Evolutionary conservation across 106 monocot species (phyloP).

Genomic region (Dactylorhiza incarnata): DNA sequence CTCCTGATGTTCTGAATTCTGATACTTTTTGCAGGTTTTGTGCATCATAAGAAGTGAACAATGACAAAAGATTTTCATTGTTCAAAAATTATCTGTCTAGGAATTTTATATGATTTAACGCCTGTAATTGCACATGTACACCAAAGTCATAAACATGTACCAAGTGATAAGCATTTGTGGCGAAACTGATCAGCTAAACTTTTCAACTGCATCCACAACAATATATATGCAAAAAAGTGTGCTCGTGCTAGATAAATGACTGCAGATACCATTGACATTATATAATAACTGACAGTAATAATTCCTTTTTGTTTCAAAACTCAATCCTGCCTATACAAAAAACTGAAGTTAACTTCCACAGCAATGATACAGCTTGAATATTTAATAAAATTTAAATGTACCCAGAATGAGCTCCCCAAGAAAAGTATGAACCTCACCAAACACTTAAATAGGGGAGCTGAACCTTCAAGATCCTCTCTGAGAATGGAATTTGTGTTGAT

Average conservation of each 20-base stretch:
- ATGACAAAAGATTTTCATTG: no score
- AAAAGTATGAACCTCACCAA: constrained; percentile 39
- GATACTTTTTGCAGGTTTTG: no score
- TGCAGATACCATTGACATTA: not conserved
- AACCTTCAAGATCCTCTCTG: constrained; percentile 59
- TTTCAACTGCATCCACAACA: no score
- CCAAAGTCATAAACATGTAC: no score
- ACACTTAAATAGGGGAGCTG: constrained; percentile 35
- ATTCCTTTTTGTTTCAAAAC: not conserved
- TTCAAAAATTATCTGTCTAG: no score
- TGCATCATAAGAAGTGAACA: no score
- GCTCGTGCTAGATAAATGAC: not conserved
- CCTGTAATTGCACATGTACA: no score
- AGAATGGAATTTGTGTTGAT: constrained; percentile 66
- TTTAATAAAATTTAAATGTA: not conserved
- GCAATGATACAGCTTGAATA: not conserved
- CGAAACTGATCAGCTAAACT: no score
- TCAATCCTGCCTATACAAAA: not conserved
- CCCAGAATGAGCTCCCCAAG: not conserved
- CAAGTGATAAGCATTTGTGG: no score
- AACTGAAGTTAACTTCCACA: not conserved
- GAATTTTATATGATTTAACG: no score
- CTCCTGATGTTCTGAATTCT: no score
- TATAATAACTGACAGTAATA: not conserved
- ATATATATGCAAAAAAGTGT: not conserved